These are phyloP conservation scores for Galerina sulciceps DNA, from an alignment of 768 basidiomycete species.

Conservation along the genomic window DNA sequence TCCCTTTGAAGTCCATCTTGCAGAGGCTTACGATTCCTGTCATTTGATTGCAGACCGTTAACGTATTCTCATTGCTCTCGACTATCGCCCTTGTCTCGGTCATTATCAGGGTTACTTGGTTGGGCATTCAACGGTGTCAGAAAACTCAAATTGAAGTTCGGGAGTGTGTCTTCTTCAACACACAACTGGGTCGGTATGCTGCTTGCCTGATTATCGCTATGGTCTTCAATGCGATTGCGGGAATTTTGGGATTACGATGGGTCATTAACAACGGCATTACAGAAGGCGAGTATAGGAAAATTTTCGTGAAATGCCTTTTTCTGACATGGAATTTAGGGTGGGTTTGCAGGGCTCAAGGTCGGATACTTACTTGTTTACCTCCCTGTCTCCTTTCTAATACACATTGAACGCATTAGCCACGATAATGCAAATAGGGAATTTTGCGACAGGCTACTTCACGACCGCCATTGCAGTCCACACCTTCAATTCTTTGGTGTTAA, in stretches of 20 bases:
- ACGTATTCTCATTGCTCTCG: conserved; percentile 58
- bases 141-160: conserved; percentile 30
- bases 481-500: conserved; percentile 67
- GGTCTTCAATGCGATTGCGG: conserved; percentile 53
- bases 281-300: conserved; percentile 42
- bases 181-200: conserved; percentile 74
- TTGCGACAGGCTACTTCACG: conserved; percentile 67
- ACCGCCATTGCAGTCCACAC: conserved; percentile 68
- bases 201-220: conserved; percentile 65
- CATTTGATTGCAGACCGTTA: conserved; percentile 41
- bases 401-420: conserved; percentile 39
- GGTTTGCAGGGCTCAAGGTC: conserved; percentile 67
- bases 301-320: neutral
- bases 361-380: neutral
- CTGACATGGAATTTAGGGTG: conserved; percentile 35
- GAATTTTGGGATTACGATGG: conserved; percentile 60
- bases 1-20: neutral
- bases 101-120: conserved; percentile 49
- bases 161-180: conserved; percentile 69
- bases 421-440: conserved; percentile 65
- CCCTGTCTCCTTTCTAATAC: neutral
- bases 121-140: conserved; percentile 41
- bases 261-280: conserved; percentile 44
- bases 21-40: neutral
- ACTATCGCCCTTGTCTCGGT: conserved; percentile 56